Evolutionary conservation across 2,329 filamentous ascomycete species (phyloP).

Genomic region (Geosmithia putterillii): DNA sequence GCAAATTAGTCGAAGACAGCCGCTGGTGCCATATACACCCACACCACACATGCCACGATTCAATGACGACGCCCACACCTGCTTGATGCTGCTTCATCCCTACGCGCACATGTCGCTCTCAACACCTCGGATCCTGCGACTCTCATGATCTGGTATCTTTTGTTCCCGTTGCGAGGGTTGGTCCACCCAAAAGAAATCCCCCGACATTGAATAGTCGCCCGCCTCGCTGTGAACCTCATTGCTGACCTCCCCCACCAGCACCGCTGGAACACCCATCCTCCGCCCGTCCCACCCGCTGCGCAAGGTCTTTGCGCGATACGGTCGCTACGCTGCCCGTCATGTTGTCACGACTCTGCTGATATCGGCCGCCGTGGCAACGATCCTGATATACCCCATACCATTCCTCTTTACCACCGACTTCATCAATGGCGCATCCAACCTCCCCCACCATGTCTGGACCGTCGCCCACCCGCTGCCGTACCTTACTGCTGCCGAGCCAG

Average conservation of each 20-base stretch:
- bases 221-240: not conserved
- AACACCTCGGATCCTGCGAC: not conserved
- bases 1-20: not conserved
- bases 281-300: slow-evolving; percentile 53
- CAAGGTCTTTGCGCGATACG: slow-evolving; percentile 53
- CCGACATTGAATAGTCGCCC: not conserved
- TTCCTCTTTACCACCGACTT: slow-evolving; percentile 65
- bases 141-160: slow-evolving; percentile 61
- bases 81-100: not conserved
- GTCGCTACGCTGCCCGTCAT: slow-evolving; percentile 57
- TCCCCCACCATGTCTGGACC: slow-evolving; percentile 75
- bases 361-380: slow-evolving; percentile 57
- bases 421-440: slow-evolving; percentile 55
- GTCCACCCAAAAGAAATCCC: slow-evolving; percentile 17
- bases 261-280: slow-evolving; percentile 60
- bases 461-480: slow-evolving; percentile 53
- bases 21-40: not conserved
- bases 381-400: slow-evolving; percentile 62
- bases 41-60: not conserved
- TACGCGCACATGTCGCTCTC: not conserved
- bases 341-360: slow-evolving; percentile 62
- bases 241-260: slow-evolving; percentile 32
- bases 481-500: slow-evolving; percentile 36
- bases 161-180: slow-evolving; percentile 67
- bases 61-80: not conserved